phyloP scores from a whole-genome alignment of 2,329 filamentous ascomycete species.

The Grosmannia penicillata region DNA sequence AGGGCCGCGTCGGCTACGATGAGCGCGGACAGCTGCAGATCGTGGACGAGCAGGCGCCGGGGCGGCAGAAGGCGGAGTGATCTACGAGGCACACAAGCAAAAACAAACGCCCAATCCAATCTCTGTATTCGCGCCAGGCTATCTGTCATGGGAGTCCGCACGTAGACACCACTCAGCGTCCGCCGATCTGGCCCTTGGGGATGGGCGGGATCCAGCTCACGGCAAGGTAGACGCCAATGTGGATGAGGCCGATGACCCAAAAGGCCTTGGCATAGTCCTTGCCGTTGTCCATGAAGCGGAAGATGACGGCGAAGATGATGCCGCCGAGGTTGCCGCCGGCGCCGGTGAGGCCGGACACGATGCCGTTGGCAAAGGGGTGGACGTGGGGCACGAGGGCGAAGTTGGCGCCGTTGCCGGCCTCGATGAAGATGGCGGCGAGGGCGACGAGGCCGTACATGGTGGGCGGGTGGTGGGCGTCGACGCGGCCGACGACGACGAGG shows the following conservation, averaged over 20 bases:
- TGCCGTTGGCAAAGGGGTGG: slow-evolving; percentile 66
- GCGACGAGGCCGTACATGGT: slow-evolving; percentile 66
- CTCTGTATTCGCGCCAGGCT: no score
- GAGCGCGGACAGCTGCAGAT: slow-evolving; percentile 26
- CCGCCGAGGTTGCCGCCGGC: slow-evolving; percentile 75
- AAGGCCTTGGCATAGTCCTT: slow-evolving; percentile 54
- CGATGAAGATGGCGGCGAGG: slow-evolving; percentile 66
- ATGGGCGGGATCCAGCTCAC: slow-evolving; percentile 42
- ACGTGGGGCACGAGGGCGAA: slow-evolving; percentile 81
- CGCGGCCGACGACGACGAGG: slow-evolving; percentile 45
- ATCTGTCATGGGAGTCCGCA: no score
- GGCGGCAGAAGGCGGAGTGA: background rate
- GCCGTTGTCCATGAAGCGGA: slow-evolving; percentile 52
- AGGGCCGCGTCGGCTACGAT: slow-evolving; percentile 42
- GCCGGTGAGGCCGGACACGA: slow-evolving; percentile 63
- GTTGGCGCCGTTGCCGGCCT: slow-evolving; percentile 74
- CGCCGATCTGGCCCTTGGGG: slow-evolving; percentile 37
- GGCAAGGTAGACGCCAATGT: slow-evolving; percentile 52
- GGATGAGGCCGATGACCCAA: slow-evolving; percentile 71
- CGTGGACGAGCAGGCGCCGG: background rate
- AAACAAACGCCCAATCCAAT: background rate
- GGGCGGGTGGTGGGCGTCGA: slow-evolving; percentile 44
- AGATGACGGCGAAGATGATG: slow-evolving; percentile 70
- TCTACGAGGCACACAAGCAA: background rate
- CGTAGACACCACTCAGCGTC: slow-evolving; percentile 16